phyloP scores from a whole-genome alignment of 208 protist species.

The Entamoeba histolytica region DNA sequence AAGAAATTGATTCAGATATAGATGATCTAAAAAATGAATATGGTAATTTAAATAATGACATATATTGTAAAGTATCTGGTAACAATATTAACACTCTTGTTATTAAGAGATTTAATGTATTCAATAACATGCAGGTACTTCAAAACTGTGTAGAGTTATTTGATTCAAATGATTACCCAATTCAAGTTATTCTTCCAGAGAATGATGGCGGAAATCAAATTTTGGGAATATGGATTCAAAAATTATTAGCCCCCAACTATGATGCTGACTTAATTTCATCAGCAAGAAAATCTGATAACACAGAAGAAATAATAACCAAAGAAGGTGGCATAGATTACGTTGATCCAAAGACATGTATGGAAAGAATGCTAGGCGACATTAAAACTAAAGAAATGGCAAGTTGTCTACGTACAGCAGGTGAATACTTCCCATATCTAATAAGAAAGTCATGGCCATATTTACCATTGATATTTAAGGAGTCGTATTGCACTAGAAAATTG shows the following conservation, averaged over 20 bases:
- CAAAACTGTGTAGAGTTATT: neutral
- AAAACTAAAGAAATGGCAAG: no score
- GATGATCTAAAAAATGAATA: neutral
- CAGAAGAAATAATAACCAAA: neutral
- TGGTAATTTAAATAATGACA: neutral
- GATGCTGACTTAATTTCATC: neutral
- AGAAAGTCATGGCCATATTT: no score
- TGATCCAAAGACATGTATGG: neutral
- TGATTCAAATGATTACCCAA: neutral
- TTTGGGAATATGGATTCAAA: neutral
- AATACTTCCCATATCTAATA: no score
- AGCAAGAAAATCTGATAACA: neutral
- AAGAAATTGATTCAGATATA: neutral
- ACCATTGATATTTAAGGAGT: no score
- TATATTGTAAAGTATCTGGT: neutral
- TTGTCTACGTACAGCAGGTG: no score
- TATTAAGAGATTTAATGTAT: neutral
- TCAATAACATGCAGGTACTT: no score
- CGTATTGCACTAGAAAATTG: neutral
- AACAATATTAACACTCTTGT: neutral
- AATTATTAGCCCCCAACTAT: neutral
- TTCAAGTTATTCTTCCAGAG: neutral
- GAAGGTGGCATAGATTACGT: accelerated
- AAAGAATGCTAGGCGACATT: no score
- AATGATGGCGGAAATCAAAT: neutral